phyloP scores from a whole-genome alignment of 108 stramenopile species.

The Cyclotella atomus region DNA sequence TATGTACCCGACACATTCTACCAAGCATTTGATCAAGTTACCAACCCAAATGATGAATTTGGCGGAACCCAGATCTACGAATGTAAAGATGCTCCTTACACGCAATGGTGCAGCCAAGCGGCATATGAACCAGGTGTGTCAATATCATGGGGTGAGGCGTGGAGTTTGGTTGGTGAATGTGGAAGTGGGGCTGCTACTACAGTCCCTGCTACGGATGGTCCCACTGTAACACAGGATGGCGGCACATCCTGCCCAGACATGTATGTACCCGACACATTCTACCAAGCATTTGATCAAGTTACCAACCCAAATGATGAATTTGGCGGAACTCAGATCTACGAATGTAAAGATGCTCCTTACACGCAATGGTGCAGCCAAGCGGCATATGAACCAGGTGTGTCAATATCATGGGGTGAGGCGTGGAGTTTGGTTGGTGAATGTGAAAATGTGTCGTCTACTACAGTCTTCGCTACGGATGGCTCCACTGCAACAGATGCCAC shows the following conservation, averaged over 20 bases:
- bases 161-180: conserved; percentile 44
- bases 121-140: conserved; percentile 48
- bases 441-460: background rate
- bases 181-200: background rate
- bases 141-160: conserved; percentile 33
- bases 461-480: background rate
- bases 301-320: conserved; percentile 5
- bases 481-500: background rate
- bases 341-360: conserved; percentile 33
- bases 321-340: conserved; percentile 7
- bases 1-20: conserved; percentile 22
- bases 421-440: conserved; percentile 46
- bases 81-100: conserved; percentile 32
- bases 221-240: background rate
- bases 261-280: conserved; percentile 16
- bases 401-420: conserved; percentile 29
- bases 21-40: conserved; percentile 22
- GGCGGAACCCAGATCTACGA: conserved; percentile 12
- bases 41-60: conserved; percentile 2
- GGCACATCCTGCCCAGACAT: too few species aligned
- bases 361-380: conserved; percentile 33
- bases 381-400: conserved; percentile 47
- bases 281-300: conserved; percentile 26
- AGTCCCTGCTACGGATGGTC: background rate
- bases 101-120: conserved; percentile 32